phyloP scores from a whole-genome alignment of 371 early-diverging fungal species.

The Thermomucor indicae-seudaticae region DNA sequence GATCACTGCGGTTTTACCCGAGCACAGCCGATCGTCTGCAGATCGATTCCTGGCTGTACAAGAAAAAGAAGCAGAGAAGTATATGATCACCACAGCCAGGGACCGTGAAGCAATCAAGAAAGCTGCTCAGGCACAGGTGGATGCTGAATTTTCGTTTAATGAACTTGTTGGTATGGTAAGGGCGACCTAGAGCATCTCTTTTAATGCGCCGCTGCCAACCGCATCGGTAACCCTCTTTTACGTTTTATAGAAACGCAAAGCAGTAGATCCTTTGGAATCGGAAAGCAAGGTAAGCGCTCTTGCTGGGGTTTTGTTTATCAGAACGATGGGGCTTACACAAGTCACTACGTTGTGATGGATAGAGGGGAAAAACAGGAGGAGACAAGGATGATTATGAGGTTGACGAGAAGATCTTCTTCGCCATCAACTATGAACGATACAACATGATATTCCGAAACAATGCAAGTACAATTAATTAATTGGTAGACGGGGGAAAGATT shows the following conservation, averaged over 20 bases:
- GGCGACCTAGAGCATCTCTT: too few species aligned
- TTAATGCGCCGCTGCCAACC: too few species aligned
- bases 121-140: constrained; percentile 47
- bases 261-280: constrained; percentile 26
- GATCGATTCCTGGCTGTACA: constrained; percentile 67
- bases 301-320: background rate
- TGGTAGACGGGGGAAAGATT: background rate
- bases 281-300: constrained; percentile 18
- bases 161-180: constrained; percentile 61
- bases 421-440: constrained; percentile 72
- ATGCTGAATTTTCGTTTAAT: constrained; percentile 45
- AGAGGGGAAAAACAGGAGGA: constrained; percentile 11
- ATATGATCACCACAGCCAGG: constrained; percentile 60
- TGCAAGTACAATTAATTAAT: constrained; percentile 21
- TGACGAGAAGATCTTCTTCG: constrained; percentile 58
- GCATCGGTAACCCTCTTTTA: too few species aligned
- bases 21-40: constrained; percentile 57
- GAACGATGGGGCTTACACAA: constrained; percentile 13
- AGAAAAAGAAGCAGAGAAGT: constrained; percentile 56
- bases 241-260: constrained; percentile 53
- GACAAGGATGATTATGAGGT: constrained; percentile 42
- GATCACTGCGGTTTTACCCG: constrained; percentile 55
- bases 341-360: too few species aligned
- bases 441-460: constrained; percentile 75
- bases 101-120: constrained; percentile 55